Base-by-base conservation (phyloP, 2,329 filamentous ascomycete species). In the Penicillium sp. region DNA sequence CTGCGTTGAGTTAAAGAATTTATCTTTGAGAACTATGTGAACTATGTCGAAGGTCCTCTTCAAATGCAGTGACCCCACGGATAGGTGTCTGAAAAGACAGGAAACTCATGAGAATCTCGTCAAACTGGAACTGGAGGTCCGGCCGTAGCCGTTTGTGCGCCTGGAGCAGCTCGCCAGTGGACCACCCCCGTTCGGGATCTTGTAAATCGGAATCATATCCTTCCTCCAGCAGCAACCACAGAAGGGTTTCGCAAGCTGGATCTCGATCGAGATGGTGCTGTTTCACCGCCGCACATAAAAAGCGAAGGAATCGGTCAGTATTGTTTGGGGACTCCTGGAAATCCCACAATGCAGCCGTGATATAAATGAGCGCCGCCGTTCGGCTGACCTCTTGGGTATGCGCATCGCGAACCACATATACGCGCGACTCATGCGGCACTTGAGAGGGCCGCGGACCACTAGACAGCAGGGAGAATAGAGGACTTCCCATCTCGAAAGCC, bases 141-240 rank as follows among this genome's bases (percentile, higher is more conserved):
- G 67, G 64, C 19, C 67, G 73, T 10, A 77, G 67, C 49, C 67
- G 65, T 48, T 74, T 73, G 46, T 74, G 70, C 25, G 66, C 68
- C 40, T 65, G 66, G 34, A 77, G 57, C 27, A 77, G 60, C 57
- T 74, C 72, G 4, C 71, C 72, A 0, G 71, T 72, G 9, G 67
- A 70, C 74, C 75, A 77, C 19, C 65, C 67, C 25, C 75, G 73
- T 49, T 72, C 66, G 0, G 71, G 61, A 27, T 75, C 69, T 51
- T 65, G 71, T 52, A 77, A 52, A 55, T 76, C 73, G 6, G 64
- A 38, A n/a, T 72, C 68, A 50, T 65, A 73, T 2, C 58, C 59
- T 59, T 76, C 74, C 46, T 75, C 72, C 15, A 77, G 55, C 5
- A 77, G 61, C n/a, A 75, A 58, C 71, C 73, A 77, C 16, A 75